Conservation (phyloP, 116 monocot genomes). For the Phalaenopsis hybrid region DNA sequence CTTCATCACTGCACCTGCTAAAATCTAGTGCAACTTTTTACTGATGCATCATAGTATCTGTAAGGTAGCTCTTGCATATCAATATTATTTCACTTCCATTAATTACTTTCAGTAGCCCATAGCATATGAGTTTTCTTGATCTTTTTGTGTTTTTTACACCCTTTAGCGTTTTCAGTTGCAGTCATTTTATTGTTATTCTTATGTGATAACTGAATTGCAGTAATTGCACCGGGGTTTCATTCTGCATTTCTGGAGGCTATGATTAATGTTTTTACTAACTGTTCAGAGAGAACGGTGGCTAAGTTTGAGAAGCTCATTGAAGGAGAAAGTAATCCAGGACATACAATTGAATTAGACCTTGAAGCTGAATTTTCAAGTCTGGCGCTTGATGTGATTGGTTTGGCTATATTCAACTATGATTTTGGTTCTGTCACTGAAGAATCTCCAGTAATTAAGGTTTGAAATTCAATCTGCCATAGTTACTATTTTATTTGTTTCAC, state of each 20-base stretch:
- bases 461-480: not conserved
- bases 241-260: conserved; percentile 80
- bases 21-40: not conserved
- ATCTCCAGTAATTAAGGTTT: conserved; percentile 98
- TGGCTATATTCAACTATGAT: conserved; percentile 97
- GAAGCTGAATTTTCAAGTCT: conserved; percentile 98
- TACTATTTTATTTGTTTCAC: conserved; percentile 1
- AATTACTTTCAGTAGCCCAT: not conserved
- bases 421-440: conserved; percentile 94
- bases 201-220: conserved; percentile 36
- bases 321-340: conserved; percentile 10
- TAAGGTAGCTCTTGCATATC: not conserved
- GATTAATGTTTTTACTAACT: conserved; percentile 71
- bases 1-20: not conserved
- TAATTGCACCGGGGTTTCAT: conserved; percentile 98
- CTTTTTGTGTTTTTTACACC: not conserved
- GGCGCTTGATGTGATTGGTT: conserved; percentile 93
- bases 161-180: not conserved
- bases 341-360: conserved; percentile 75
- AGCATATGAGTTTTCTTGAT: not conserved
- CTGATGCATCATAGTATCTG: not conserved
- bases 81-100: not conserved
- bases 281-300: conserved; percentile 76
- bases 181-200: not conserved
- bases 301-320: conserved; percentile 76